Base-by-base conservation (phyloP, 1,284 basidiomycete genomes). In the Moesziomyces parantarcticus region DNA sequence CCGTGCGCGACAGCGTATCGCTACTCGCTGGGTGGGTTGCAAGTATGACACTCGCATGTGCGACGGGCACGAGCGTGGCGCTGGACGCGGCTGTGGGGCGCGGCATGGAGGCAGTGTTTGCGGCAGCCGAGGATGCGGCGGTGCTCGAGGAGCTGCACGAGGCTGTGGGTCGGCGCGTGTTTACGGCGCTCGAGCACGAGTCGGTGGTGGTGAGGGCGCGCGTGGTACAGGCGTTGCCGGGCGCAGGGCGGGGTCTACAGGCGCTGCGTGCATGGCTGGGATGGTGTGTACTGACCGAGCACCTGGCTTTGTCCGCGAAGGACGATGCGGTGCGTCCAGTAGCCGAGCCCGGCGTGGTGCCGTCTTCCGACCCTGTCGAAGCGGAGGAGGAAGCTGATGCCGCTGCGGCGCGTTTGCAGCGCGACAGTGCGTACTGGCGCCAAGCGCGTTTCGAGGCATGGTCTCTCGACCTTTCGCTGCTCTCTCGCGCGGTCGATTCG, bases 251-350 rank as follows among this genome's bases (percentile, higher is more conserved):
- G 23, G 44, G 56, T 18, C 20, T 56, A 3, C 45, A 21, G 20
- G 59, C 49, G 8, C 36, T 72, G 5, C 39, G 50, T 16, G 22
- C 56, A 41, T 72, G 63, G 59, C 22, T 72, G 18, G 59, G 59
- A 8, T 72, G 63, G 63, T 25, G 48, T 3, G 56, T 48, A 9
- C 21, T 72, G 22, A 68, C 65, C 16, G 50, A 68, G 47, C 58
- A 68, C 44, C 34, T 67, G 32, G 54, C 55, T 9, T 32, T 21
- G n/a, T 22, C 46, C 10, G 16, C 11, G 3, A 18, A 36, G 34
- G 13, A 6, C 14, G 16, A 14, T 10, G 22, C 34, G 20, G 50
- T 25, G 21, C 3, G 5, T 26, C 10, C 32, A 10, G 20, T n/a
- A 13, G 25, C 8, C 25, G 16, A 13, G 2, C 29, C 29, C 2